phyloP scores from a whole-genome alignment of 306 rosid genomes.

The Potentilla sterilis region DNA sequence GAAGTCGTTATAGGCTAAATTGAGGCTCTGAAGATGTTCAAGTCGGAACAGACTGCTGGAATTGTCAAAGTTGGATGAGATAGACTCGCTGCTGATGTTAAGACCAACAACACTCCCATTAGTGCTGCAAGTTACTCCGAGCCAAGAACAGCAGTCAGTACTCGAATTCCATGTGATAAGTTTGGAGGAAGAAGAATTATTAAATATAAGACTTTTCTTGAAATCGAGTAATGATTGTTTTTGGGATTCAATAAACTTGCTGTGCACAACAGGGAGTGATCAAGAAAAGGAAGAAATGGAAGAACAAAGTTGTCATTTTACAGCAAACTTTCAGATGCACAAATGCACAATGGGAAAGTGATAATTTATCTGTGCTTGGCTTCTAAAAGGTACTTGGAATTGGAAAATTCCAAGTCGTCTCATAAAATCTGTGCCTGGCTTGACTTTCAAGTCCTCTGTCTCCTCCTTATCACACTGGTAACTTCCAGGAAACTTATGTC shows the following conservation, averaged over 20 bases:
- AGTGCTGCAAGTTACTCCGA: not conserved
- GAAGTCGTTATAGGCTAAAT: not conserved
- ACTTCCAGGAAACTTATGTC: not conserved
- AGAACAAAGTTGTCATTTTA: not conserved
- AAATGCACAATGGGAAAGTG: not conserved
- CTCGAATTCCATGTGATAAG: not conserved
- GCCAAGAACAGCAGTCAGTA: not conserved
- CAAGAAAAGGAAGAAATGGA: not conserved
- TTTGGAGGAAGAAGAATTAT: not conserved
- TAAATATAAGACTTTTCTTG: not conserved
- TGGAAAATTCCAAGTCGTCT: too few relatives aligned
- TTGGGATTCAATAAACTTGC: not conserved
- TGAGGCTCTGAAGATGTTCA: not conserved
- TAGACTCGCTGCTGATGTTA: not conserved
- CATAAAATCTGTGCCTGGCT: not conserved
- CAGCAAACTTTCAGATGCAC: not conserved
- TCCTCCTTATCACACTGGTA: not conserved
- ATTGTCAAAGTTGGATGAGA: not conserved
- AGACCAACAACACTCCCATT: not conserved
- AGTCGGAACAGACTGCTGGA: not conserved
- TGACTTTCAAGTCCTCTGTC: not conserved
- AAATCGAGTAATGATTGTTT: not conserved
- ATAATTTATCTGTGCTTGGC: too few relatives aligned
- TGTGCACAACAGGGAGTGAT: not conserved
- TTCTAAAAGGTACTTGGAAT: too few relatives aligned